Evolutionary conservation across 2,329 filamentous ascomycete species (phyloP).

Genomic region (Cercospora zeina): DNA sequence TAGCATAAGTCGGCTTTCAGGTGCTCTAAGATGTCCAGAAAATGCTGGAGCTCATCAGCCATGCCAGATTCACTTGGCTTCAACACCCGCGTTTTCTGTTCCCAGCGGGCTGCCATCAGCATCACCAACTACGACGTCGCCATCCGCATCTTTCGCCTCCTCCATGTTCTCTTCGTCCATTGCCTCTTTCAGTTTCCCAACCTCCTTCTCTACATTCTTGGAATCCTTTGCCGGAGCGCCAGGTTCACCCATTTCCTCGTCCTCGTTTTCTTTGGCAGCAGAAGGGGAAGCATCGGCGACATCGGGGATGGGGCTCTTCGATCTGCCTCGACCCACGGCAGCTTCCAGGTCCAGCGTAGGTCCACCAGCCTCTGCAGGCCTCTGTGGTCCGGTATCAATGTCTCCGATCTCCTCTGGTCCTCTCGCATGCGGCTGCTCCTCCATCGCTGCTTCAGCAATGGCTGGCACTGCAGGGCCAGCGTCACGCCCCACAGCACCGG

Average conservation of each 20-base stretch:
- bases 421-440: constrained; percentile 69
- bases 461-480: constrained; percentile 25
- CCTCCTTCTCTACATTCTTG: constrained; percentile 28
- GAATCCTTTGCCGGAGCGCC: constrained; percentile 27
- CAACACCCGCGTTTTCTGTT: constrained; percentile 15
- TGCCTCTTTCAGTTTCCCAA: constrained; percentile 25
- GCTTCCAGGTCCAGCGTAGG: constrained; percentile 45
- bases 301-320: constrained; percentile 33
- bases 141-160: constrained; percentile 36
- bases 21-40: background rate
- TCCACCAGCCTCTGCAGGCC: constrained; percentile 17
- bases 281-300: background rate
- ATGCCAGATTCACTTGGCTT: background rate
- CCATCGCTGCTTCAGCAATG: constrained; percentile 37
- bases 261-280: constrained; percentile 17
- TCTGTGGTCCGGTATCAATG: constrained; percentile 79
- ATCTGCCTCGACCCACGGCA: constrained; percentile 41
- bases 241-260: constrained; percentile 23
- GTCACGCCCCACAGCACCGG: constrained; percentile 31
- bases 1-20: background rate
- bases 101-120: constrained; percentile 31
- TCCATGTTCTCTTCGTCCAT: constrained; percentile 24
- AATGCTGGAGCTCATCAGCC: background rate
- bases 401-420: constrained; percentile 84
- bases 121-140: constrained; percentile 38